Conservation (phyloP, 1,284 basidiomycete genomes). For the Amanita bisporigera region DNA sequence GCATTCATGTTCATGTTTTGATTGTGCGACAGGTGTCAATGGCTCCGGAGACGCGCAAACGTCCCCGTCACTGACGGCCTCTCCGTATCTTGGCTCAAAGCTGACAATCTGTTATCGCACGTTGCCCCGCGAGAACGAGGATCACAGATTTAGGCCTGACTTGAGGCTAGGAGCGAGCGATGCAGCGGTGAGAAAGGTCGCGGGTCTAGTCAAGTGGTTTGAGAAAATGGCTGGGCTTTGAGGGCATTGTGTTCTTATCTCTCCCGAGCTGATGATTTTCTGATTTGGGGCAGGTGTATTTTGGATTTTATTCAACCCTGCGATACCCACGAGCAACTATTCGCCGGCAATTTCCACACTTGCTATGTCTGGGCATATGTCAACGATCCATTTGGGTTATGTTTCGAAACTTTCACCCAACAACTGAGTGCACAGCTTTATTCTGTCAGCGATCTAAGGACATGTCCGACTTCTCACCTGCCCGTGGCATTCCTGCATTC, state of each 20-base stretch:
- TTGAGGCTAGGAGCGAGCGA: slow-evolving; percentile 71
- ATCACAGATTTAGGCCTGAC: slow-evolving; percentile 68
- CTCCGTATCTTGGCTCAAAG: slow-evolving; percentile 62
- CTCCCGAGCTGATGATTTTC: no score
- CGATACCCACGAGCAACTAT: no score
- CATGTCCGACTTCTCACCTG: no score
- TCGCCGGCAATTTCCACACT: no score
- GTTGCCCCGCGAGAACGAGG: slow-evolving; percentile 66
- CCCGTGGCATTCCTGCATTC: no score
- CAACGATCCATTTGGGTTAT: no score
- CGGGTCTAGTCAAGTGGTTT: slow-evolving; percentile 71
- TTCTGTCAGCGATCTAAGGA: no score
- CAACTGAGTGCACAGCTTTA: no score
- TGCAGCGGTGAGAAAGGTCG: slow-evolving; percentile 67
- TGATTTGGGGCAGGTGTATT: no score
- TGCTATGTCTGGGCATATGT: no score
- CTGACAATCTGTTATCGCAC: slow-evolving; percentile 76
- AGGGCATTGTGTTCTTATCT: neutral
- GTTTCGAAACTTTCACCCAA: no score
- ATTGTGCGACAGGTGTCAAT: neutral
- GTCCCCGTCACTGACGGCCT: slow-evolving; percentile 61
- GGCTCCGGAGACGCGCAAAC: slow-evolving; percentile 16
- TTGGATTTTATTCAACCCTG: no score
- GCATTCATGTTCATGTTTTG: neutral
- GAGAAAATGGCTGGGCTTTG: slow-evolving; percentile 64